Percentiles rank a stretch among this genome's conserved stretches.
phyloP scores from a whole-genome alignment of 805 yeast genomes.

The Sugiyamaella chiloensis region DNA sequence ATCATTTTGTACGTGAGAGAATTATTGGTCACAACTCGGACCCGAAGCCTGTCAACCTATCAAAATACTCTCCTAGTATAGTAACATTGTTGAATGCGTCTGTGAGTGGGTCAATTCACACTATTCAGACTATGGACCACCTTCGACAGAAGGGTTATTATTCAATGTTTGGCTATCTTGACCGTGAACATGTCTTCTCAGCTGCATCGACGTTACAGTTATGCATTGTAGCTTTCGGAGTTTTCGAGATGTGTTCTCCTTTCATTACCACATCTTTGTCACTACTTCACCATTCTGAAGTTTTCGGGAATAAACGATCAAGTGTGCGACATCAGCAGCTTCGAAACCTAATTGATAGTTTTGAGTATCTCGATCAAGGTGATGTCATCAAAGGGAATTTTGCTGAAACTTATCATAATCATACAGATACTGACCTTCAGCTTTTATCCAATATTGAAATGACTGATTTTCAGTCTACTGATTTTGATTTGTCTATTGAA shows the following conservation, averaged over 20 bases:
- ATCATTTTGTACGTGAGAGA: slow-evolving; percentile 25
- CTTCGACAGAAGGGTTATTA: slow-evolving; percentile 11
- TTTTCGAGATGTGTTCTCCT: slow-evolving; percentile 13
- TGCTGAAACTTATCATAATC: not conserved
- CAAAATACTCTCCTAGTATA: slow-evolving; percentile 19
- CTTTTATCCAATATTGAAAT: not conserved
- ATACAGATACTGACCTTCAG: not conserved
- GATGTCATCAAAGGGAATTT: not conserved
- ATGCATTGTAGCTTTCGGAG: slow-evolving; percentile 23
- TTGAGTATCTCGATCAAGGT: slow-evolving; percentile 16
- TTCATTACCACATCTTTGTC: slow-evolving; percentile 19
- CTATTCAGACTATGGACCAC: slow-evolving; percentile 18
- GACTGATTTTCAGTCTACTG: slow-evolving; percentile 7
- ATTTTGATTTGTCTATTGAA: slow-evolving; percentile 9
- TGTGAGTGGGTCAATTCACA: slow-evolving; percentile 24
- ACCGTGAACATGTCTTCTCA: slow-evolving; percentile 25
- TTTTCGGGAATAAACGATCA: slow-evolving; percentile 20
- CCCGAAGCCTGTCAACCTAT: slow-evolving; percentile 19
- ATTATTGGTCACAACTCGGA: slow-evolving; percentile 12
- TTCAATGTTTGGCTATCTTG: slow-evolving; percentile 24
- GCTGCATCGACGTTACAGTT: slow-evolving; percentile 25
- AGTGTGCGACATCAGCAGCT: slow-evolving; percentile 19
- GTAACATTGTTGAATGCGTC: slow-evolving; percentile 22
- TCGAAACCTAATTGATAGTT: slow-evolving; percentile 14
- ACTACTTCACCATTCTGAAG: slow-evolving; percentile 16